Evolutionary conservation across 2,329 filamentous ascomycete species (phyloP).

Genomic region (Aspergillus floridensis): DNA sequence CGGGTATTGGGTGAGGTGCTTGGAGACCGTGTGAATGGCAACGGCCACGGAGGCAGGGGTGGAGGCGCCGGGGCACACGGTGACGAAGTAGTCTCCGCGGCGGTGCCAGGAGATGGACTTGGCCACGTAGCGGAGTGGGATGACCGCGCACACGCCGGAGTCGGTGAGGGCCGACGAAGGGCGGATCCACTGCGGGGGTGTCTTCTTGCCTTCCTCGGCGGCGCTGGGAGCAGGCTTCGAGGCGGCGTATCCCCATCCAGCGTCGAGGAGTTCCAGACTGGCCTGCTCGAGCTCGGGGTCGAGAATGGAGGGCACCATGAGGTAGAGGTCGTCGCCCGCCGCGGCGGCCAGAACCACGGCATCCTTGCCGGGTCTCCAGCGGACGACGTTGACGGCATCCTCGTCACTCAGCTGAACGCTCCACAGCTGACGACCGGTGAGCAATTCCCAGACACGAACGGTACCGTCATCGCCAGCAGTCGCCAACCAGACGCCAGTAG

Average conservation of each 20-base stretch:
- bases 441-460: constrained; percentile 83
- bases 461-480: constrained; percentile 94
- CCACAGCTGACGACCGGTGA: constrained; percentile 86
- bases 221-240: constrained; percentile 54
- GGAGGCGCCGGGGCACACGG: constrained; percentile 70
- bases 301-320: constrained; percentile 72
- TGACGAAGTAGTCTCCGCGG: constrained; percentile 89
- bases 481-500: constrained; percentile 79
- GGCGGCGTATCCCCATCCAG: constrained; percentile 90
- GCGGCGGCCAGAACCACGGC: constrained; percentile 78
- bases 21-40: constrained; percentile 90
- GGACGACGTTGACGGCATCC: constrained; percentile 78
- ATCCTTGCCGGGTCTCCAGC: constrained; percentile 84
- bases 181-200: constrained; percentile 77
- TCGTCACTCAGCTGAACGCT: constrained; percentile 72
- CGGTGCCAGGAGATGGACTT: constrained; percentile 94
- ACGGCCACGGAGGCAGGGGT: constrained; percentile 62
- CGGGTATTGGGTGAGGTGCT: constrained; percentile 90
- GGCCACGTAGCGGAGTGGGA: constrained; percentile 74
- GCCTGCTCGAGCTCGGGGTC: constrained; percentile 70
- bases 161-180: constrained; percentile 72
- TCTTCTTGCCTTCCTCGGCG: constrained; percentile 60
- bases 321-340: constrained; percentile 78
- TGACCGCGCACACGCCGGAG: constrained; percentile 72
- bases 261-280: constrained; percentile 74